These are phyloP conservation scores for Saturnispora ahearnii DNA, from an alignment of 805 yeast species.

Conservation along the genomic window DNA sequence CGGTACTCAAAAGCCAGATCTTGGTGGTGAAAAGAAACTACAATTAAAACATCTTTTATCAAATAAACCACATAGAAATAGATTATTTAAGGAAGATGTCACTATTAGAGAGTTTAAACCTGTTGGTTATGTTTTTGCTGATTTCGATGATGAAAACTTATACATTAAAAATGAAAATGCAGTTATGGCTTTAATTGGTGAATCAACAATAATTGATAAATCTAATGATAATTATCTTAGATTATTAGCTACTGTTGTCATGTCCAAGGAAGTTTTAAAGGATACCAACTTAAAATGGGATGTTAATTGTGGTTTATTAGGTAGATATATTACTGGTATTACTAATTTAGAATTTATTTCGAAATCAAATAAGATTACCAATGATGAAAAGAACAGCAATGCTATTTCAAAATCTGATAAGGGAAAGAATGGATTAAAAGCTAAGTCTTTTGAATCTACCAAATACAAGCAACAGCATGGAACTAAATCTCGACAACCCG, in stretches of 20 bases:
- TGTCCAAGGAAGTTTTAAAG: constrained; percentile 23
- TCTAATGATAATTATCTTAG: constrained; percentile 28
- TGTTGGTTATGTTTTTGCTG: constrained; percentile 44
- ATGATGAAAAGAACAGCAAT: neutral
- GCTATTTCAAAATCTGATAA: neutral
- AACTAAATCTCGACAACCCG: neutral
- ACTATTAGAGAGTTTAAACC: constrained; percentile 50
- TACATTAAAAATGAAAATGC: constrained; percentile 28
- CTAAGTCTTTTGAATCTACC: neutral
- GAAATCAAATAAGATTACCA: neutral
- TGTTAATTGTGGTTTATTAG: neutral
- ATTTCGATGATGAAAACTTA: constrained; percentile 49
- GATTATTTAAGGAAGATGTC: constrained; percentile 59
- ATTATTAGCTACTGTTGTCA: constrained; percentile 27
- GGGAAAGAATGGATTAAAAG: neutral
- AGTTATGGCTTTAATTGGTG: constrained; percentile 28
- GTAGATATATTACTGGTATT: neutral
- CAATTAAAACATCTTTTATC: constrained; percentile 11
- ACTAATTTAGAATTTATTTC: constrained; percentile 1
- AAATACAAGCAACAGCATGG: neutral
- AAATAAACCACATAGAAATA: constrained; percentile 37
- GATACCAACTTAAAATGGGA: constrained; percentile 24
- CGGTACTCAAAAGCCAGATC: constrained; percentile 1
- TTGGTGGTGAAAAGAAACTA: neutral
- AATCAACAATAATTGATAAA: constrained; percentile 7